phyloP scores from a whole-genome alignment of 257 asterid genomes.

The Rehmannia glutinosa region DNA sequence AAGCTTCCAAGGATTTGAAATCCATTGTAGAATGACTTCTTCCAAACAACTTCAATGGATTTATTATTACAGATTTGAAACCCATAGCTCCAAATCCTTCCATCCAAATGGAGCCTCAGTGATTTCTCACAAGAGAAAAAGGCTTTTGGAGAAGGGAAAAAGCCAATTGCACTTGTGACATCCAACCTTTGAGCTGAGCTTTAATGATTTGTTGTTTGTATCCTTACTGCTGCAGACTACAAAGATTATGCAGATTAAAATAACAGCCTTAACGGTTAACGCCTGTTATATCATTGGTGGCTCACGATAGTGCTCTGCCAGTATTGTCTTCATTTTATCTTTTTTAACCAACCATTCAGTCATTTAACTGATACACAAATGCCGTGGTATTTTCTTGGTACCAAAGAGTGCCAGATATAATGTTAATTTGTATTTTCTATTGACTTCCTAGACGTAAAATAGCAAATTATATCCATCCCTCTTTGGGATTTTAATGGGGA shows the following conservation, averaged over 20 bases:
- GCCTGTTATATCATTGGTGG: background rate
- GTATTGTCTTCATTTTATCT: background rate
- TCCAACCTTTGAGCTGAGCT: background rate
- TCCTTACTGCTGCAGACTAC: background rate
- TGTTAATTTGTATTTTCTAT: background rate
- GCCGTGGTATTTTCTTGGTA: background rate
- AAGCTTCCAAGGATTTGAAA: no score
- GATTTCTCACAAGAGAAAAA: no score
- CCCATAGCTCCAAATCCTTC: no score
- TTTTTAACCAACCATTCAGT: background rate
- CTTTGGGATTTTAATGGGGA: background rate
- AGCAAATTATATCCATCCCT: background rate
- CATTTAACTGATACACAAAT: background rate
- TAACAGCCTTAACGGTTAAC: no score
- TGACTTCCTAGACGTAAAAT: background rate
- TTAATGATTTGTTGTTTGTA: constrained; percentile 12
- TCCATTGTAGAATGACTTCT: no score
- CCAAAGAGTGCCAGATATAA: background rate
- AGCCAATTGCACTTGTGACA: background rate
- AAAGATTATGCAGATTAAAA: background rate
- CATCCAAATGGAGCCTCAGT: no score
- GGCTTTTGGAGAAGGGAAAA: background rate
- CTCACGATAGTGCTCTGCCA: background rate
- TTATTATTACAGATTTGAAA: no score
- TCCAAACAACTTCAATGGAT: no score